Base-by-base conservation (phyloP, 805 yeast species). In the Ogataea zsoltii region DNA sequence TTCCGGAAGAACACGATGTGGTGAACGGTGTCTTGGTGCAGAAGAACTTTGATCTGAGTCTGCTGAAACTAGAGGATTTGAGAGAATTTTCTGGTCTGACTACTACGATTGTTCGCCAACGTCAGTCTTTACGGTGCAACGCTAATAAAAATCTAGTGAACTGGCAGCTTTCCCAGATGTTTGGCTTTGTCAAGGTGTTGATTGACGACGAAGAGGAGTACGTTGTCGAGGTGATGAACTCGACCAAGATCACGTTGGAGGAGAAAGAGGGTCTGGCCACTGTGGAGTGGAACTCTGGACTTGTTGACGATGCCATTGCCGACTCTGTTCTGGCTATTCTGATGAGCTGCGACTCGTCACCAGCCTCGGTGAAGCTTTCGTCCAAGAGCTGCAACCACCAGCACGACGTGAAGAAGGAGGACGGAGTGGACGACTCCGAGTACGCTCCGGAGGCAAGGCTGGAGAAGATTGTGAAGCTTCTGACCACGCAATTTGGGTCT, bases 161-260 rank as follows among this genome's bases (percentile, higher is more conserved):
- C 49, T 94, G 95, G 90, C 98, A 94, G 61, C 75, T 94, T 46
- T 80, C 84, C 47, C 98, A 91, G 62, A 94, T 94, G 99, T 94
- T 92, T 74, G 98, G 97, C 1, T 79, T 75, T 58, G 77, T 90
- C 4, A 82, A 83, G 36, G 77, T 88, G 2, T 45, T 81, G 3
- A 72, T 72, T 42, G 89, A 83, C 53, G 82, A 79, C 13, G 55
- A 54, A 0, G 71, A 78, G 16, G 77, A 71, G 49, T 70, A 75
- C 47, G 75, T 75, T 17, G 67, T 81, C 29, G 72, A 66, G 46
- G 73, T 86, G n/a, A 83, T 86, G 90, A 80, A 79, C 47, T 78
- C 77, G 31, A 76, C 86, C 30, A 75, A 62, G 48, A 74, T 76
- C 56, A 79, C 73, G 38, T 65, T 80, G 12, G 70, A 70, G 45